Percentiles rank a stretch among this genome's conserved stretches.
phyloP scores from a whole-genome alignment of 768 basidiomycete species.

The Rickenella mellea region DNA sequence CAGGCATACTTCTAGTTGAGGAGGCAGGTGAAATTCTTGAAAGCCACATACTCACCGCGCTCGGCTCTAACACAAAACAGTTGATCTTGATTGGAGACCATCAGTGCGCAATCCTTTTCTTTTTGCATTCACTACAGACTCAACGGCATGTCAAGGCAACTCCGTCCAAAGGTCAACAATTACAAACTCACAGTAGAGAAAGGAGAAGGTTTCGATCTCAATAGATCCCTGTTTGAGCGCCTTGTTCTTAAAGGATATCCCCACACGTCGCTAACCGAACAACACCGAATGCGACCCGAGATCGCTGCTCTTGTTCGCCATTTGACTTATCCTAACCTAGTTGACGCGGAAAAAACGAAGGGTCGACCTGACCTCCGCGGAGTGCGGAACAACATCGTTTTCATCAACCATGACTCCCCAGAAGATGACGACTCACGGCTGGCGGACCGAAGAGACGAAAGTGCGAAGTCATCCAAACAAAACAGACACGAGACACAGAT shows the following conservation, averaged over 20 bases:
- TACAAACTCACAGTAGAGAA: conserved; percentile 61
- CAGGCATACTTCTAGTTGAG: conserved; percentile 53
- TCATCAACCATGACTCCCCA: conserved; percentile 45
- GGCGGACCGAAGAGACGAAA: conserved; percentile 35
- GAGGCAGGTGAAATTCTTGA: conserved; percentile 70
- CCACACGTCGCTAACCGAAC: conserved; percentile 42
- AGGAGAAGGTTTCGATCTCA: conserved; percentile 56
- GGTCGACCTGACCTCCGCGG: conserved; percentile 46
- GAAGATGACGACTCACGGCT: conserved; percentile 39
- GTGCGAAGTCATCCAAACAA: conserved; percentile 46
- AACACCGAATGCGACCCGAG: conserved; percentile 71
- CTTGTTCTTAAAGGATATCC: conserved; percentile 55
- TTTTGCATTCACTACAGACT: too few relatives aligned
- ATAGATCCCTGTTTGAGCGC: conserved; percentile 60
- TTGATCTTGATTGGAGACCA: conserved; percentile 67
- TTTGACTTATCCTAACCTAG: conserved; percentile 57
- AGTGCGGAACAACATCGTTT: conserved; percentile 46
- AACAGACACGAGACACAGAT: conserved; percentile 53
- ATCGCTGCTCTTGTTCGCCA: conserved; percentile 52
- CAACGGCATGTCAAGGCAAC: conserved; percentile 35
- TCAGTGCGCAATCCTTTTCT: conserved; percentile 35
- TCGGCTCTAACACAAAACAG: conserved; percentile 36
- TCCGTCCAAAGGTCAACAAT: conserved; percentile 64
- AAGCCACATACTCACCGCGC: conserved; percentile 52
- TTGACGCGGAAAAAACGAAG: conserved; percentile 41